phyloP scores from a whole-genome alignment of 2,329 filamentous ascomycete species.

The Neofusicoccum kwambonambiense region DNA sequence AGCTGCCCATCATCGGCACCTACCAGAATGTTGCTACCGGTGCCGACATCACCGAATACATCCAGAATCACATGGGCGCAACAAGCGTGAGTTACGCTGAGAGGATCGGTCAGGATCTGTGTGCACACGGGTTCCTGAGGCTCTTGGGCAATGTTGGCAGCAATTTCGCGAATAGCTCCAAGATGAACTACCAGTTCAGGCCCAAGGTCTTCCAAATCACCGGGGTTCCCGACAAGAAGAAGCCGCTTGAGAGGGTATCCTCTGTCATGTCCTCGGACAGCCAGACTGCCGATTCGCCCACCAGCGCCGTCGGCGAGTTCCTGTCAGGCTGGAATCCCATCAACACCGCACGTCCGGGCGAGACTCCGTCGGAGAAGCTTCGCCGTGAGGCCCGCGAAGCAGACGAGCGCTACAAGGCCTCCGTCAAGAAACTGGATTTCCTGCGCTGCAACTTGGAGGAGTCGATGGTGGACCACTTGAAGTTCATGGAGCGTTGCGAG shows the following conservation, averaged over 20 bases:
- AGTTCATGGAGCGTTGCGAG: slow-evolving; percentile 96
- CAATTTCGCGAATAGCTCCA: slow-evolving; percentile 95
- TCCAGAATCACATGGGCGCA: slow-evolving; percentile 83
- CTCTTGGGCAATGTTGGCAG: slow-evolving; percentile 92
- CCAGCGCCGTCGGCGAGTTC: slow-evolving; percentile 83
- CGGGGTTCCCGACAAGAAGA: slow-evolving; percentile 86
- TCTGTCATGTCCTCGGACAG: slow-evolving; percentile 59
- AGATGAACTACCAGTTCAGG: slow-evolving; percentile 97
- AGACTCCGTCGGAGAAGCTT: slow-evolving; percentile 82
- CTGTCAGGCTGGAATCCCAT: slow-evolving; percentile 90
- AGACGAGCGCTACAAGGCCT: slow-evolving; percentile 89
- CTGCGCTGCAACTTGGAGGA: slow-evolving; percentile 94
- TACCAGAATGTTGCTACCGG: slow-evolving; percentile 92
- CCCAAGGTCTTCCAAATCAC: slow-evolving; percentile 85
- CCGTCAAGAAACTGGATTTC: slow-evolving; percentile 81
- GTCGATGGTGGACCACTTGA: slow-evolving; percentile 86
- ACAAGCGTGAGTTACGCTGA: slow-evolving; percentile 88
- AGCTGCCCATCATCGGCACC: slow-evolving; percentile 91
- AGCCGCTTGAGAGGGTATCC: slow-evolving; percentile 68
- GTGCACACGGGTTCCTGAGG: slow-evolving; percentile 80
- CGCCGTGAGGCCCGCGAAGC: slow-evolving; percentile 85
- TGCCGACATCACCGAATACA: slow-evolving; percentile 91
- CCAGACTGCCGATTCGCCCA: slow-evolving; percentile 71
- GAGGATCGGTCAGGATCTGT: slow-evolving; percentile 89
- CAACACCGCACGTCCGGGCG: slow-evolving; percentile 87